A percentile compares a stretch with the other conserved stretches of the same genome.
Conservation (phyloP, 1,284 basidiomycete species). For the Cryptococcus depauperatus region DNA sequence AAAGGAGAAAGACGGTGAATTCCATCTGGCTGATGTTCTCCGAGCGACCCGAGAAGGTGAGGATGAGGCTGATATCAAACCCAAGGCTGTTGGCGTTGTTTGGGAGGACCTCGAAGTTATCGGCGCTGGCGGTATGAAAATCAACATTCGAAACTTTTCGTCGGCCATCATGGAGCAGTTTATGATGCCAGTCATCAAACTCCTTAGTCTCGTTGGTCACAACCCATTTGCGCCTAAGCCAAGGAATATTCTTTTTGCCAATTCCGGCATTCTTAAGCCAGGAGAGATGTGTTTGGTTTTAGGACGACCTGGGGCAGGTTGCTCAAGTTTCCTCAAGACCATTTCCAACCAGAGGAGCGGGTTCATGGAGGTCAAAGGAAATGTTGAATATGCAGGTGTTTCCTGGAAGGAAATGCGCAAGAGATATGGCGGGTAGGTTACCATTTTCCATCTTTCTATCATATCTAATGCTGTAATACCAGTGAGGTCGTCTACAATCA, state of each 20-base stretch:
- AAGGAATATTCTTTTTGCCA: slow-evolving; percentile 52
- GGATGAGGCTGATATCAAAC: slow-evolving; percentile 64
- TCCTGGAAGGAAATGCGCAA: slow-evolving; percentile 49
- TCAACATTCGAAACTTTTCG: slow-evolving; percentile 53
- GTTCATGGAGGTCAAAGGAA: slow-evolving; percentile 48
- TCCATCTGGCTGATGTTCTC: slow-evolving; percentile 60
- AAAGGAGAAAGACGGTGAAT: slow-evolving; percentile 28
- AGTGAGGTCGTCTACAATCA: slow-evolving; percentile 74
- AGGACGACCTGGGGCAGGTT: slow-evolving; percentile 47
- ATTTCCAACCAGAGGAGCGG: slow-evolving; percentile 52
- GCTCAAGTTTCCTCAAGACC: slow-evolving; percentile 49
- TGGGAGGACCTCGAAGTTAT: slow-evolving; percentile 53
- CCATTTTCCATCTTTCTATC: not conserved
- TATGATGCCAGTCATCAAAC: slow-evolving; percentile 40
- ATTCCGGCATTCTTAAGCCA: slow-evolving; percentile 64
- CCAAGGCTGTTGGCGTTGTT: slow-evolving; percentile 66
- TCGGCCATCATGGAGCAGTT: slow-evolving; percentile 47
- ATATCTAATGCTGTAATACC: not conserved
- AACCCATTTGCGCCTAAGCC: slow-evolving; percentile 44
- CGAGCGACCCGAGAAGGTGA: slow-evolving; percentile 58
- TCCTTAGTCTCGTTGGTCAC: slow-evolving; percentile 34
- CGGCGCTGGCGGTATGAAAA: slow-evolving; percentile 59
- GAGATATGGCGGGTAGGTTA: slow-evolving; percentile 49
- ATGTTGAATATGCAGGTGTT: slow-evolving; percentile 54
- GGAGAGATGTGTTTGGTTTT: slow-evolving; percentile 54